Percentiles rank a stretch among this genome's conserved stretches.
phyloP scores from a whole-genome alignment of 805 yeast species.

The Candida golubevii region DNA sequence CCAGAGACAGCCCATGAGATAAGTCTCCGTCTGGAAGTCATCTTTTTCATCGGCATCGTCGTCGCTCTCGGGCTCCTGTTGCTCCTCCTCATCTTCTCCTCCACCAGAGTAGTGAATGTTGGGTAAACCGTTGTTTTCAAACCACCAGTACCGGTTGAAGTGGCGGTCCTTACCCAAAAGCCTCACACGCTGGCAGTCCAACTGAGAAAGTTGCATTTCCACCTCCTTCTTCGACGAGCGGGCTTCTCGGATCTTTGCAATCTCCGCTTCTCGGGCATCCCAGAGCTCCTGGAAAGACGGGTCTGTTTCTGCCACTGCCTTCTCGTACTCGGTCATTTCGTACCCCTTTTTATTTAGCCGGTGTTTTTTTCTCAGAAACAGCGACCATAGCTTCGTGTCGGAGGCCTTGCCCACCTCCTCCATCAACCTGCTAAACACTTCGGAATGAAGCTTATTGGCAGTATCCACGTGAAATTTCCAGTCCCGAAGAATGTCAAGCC shows the following conservation, averaged over 20 bases:
- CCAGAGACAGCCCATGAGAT: slow-evolving; percentile 82
- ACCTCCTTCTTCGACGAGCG: slow-evolving; percentile 47
- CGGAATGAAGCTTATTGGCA: slow-evolving; percentile 34
- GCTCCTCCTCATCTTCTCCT: slow-evolving; percentile 39
- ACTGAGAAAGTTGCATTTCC: slow-evolving; percentile 60
- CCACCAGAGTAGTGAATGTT: slow-evolving; percentile 28
- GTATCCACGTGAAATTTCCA: slow-evolving; percentile 49
- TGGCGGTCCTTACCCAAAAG: slow-evolving; percentile 78
- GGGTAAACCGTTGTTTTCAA: slow-evolving; percentile 81
- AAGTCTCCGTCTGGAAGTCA: slow-evolving; percentile 49
- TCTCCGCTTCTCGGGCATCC: slow-evolving; percentile 40
- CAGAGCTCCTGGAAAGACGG: slow-evolving; percentile 42
- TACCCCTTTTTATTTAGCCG: slow-evolving; percentile 26
- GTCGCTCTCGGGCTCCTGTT: slow-evolving; percentile 34
- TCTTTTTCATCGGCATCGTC: slow-evolving; percentile 41
- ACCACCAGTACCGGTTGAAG: slow-evolving; percentile 93
- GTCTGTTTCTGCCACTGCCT: slow-evolving; percentile 35
- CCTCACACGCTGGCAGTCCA: slow-evolving; percentile 73
- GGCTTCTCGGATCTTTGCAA: slow-evolving; percentile 41
- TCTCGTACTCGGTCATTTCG: slow-evolving; percentile 42
- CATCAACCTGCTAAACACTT: slow-evolving; percentile 20
- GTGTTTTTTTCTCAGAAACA: slow-evolving; percentile 20
- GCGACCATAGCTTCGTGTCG: slow-evolving; percentile 9
- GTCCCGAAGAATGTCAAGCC: slow-evolving; percentile 63
- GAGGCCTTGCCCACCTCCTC: slow-evolving; percentile 10